A percentile compares a stretch with the other conserved stretches of the same genome.
These are phyloP conservation scores for Thielaviopsis musarum DNA, from an alignment of 2,329 filamentous ascomycete genomes.

Conservation along the genomic window DNA sequence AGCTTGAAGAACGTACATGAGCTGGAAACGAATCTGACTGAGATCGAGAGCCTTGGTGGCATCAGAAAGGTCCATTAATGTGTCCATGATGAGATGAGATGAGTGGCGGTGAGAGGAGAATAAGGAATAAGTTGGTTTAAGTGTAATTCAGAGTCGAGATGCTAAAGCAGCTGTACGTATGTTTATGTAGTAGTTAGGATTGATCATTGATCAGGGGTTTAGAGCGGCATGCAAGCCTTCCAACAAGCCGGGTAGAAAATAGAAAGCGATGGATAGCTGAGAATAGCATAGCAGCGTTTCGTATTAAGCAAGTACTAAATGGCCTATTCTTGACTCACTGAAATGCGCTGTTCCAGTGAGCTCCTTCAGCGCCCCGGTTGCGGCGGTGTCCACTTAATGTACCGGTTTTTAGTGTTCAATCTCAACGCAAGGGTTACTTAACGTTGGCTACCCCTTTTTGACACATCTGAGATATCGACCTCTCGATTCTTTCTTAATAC, in stretches of 20 bases:
- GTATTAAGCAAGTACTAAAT: not conserved
- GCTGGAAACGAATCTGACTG: constrained; percentile 77
- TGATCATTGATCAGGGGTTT: not conserved
- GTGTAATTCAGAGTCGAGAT: not conserved
- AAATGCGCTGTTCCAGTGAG: not conserved
- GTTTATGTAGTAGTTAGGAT: too few species aligned
- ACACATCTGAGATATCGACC: too few species aligned
- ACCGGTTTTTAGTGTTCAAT: too few species aligned
- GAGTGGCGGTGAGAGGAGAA: not conserved
- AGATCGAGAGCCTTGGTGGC: constrained; percentile 75
- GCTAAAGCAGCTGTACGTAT: too few species aligned
- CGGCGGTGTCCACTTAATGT: not conserved
- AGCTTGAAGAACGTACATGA: constrained; percentile 49
- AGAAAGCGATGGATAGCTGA: not conserved
- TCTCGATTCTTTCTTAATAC: too few species aligned
- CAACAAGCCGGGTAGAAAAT: not conserved
- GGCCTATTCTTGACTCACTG: not conserved
- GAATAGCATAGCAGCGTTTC: not conserved
- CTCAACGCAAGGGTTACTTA: too few species aligned
- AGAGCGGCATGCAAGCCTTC: too few species aligned
- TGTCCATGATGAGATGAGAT: constrained; percentile 49
- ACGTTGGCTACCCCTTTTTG: too few species aligned
- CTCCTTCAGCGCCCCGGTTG: not conserved
- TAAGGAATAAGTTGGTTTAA: not conserved
- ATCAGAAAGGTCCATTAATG: constrained; percentile 75